A percentile compares a stretch with the other conserved stretches of the same genome.
Conservation (phyloP, 106 monocot genomes). For the Iris macrosiphon region DNA sequence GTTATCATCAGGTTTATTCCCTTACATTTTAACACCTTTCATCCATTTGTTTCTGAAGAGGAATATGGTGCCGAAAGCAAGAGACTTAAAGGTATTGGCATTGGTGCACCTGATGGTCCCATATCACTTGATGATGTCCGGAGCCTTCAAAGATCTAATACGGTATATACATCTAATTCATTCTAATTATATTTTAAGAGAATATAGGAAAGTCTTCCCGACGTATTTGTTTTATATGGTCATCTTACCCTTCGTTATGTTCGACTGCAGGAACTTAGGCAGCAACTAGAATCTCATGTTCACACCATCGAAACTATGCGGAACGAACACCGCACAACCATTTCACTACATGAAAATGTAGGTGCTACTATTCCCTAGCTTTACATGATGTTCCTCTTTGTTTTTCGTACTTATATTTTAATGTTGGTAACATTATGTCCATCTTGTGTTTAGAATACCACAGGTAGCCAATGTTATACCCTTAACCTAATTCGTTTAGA, state of each 20-base stretch:
- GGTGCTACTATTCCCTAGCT: neutral
- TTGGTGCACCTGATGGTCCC: slow-evolving; percentile 89
- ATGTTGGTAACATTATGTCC: neutral
- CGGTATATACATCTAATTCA: too few relatives aligned
- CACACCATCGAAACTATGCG: slow-evolving; percentile 66
- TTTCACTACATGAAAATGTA: slow-evolving; percentile 81
- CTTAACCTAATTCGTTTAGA: too few relatives aligned
- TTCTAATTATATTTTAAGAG: too few relatives aligned
- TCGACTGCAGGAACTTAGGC: slow-evolving; percentile 77
- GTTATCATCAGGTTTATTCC: too few relatives aligned
- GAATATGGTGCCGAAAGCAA: slow-evolving; percentile 49
- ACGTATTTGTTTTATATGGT: too few relatives aligned
- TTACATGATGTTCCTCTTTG: neutral
- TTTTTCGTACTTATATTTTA: neutral
- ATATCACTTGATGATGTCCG: slow-evolving; percentile 96
- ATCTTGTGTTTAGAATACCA: too few relatives aligned
- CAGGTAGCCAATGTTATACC: too few relatives aligned
- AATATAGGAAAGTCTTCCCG: too few relatives aligned
- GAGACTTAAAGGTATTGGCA: slow-evolving; percentile 91
- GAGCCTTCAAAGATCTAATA: slow-evolving; percentile 85
- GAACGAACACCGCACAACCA: slow-evolving; percentile 32
- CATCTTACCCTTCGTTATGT: too few relatives aligned
- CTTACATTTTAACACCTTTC: too few relatives aligned
- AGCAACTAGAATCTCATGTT: slow-evolving; percentile 83
- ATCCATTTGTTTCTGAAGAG: slow-evolving; percentile 25